Percentiles rank a stretch among this genome's conserved stretches.
Evolutionary conservation across 768 basidiomycete genomes (phyloP).

Genomic region (Rubroboletus satanas): DNA sequence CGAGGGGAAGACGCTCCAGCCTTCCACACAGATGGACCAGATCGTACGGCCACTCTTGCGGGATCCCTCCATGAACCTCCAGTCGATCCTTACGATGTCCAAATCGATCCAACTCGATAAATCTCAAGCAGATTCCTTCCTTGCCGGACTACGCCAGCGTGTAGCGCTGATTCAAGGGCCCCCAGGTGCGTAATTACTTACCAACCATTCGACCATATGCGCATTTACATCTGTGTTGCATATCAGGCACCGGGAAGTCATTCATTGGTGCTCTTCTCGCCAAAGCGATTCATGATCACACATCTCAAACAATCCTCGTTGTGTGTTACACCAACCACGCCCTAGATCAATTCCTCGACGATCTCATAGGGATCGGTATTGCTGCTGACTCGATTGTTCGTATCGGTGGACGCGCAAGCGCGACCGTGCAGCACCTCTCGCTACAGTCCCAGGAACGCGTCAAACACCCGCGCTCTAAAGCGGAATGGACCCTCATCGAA

Average conservation of each 20-base stretch:
- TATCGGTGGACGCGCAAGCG: conserved; percentile 52
- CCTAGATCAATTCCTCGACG: conserved; percentile 64
- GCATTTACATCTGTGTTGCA: neutral
- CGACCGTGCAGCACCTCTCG: conserved; percentile 44
- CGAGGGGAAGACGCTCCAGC: conserved; percentile 19
- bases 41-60: conserved; percentile 29
- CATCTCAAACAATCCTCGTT: conserved; percentile 52
- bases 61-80: conserved; percentile 40
- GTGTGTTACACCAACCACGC: conserved; percentile 77
- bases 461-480: conserved; percentile 21
- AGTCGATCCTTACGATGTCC: conserved; percentile 32
- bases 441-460: conserved; percentile 39
- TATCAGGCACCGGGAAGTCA: conserved; percentile 67
- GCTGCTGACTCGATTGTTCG: conserved; percentile 47
- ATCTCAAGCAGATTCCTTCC: conserved; percentile 45
- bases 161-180: conserved; percentile 70
- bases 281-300: conserved; percentile 51
- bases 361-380: conserved; percentile 59
- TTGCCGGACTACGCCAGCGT: conserved; percentile 51
- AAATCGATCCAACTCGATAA: conserved; percentile 47
- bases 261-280: conserved; percentile 68
- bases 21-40: neutral
- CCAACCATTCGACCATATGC: neutral
- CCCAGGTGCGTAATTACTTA: conserved; percentile 44
- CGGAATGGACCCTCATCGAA: conserved; percentile 43